Evolutionary conservation across 441 rosid genomes (phyloP), one percentile per base, ranked within the genome.

Genomic region (Adansonia rubrostipa): DNA sequence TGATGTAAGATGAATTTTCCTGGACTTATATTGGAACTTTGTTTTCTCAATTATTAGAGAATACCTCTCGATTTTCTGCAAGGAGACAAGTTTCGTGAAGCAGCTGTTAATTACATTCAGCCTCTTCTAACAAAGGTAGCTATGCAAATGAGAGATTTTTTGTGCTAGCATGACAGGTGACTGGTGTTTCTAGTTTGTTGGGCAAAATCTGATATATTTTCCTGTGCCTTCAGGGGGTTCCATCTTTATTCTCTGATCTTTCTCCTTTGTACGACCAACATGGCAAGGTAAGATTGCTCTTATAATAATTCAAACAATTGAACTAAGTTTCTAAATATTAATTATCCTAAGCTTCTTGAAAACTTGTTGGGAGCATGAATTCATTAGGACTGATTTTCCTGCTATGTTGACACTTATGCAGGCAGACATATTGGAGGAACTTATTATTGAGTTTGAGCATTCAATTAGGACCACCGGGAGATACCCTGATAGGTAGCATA

Each of bases 41-140:
- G 66, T 24, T 58, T 67, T 58, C 33, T 73, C n/a, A 68, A 76
- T 80, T 88, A 77, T 77, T 78, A 95, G 99, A 95, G 99, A 84
- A 95, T 97, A 83, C 99, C 99, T 0, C 93, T 97, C 78, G 98
- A 97, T 91, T 97, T 97, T 88, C 91, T 95, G 73, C 96, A 88
- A 93, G 97, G 92, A 75, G 90, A 93, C 80, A 86, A 84, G 79
- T 93, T 97, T 79, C 88, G 83, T 74, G 96, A 91, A 82, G 99
- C 98, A 83, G 98, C 93, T n/a, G 87, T 86, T 74, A 90, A 85
- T 64, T 97, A 97, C 84, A 86, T 95, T 70, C 87, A 88, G 85
- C 98, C 98, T 75, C 93, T 93, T 40, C 84, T 95, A 80, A 89
- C 96, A 14, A 97, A 97, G 97, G 99, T 93, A 79, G 73, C 66